Percentiles rank a stretch among this genome's conserved stretches.
phyloP scores from a whole-genome alignment of 306 rosid species.

The Datisca glomerata region DNA sequence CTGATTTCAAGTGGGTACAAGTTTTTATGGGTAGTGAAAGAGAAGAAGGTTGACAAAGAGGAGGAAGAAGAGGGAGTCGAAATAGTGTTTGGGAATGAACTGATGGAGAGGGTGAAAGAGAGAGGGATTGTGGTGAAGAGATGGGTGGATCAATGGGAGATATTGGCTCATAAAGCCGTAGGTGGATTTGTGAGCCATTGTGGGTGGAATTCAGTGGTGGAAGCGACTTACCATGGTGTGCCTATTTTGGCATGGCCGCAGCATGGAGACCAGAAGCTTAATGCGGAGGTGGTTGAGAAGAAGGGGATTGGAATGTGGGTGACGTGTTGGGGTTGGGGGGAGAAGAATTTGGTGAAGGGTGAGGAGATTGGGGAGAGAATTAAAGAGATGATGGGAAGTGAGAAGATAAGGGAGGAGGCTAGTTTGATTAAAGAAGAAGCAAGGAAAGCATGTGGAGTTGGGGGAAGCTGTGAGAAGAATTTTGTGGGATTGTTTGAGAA shows the following conservation, averaged over 20 bases:
- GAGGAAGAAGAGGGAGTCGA: slow-evolving; percentile 20
- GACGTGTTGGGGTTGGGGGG: slow-evolving; percentile 42
- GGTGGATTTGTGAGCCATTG: slow-evolving; percentile 48
- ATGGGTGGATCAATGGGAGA: slow-evolving; percentile 37
- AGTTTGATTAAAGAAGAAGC: slow-evolving; percentile 18
- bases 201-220: slow-evolving; percentile 45
- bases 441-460: slow-evolving; percentile 12
- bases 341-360: slow-evolving; percentile 20
- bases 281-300: slow-evolving; percentile 31
- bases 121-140: slow-evolving; percentile 32
- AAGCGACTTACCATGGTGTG: slow-evolving; percentile 41
- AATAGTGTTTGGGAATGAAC: slow-evolving; percentile 19
- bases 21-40: slow-evolving; percentile 43
- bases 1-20: slow-evolving; percentile 26
- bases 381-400: slow-evolving; percentile 35
- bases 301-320: slow-evolving; percentile 45
- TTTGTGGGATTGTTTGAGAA: slow-evolving; percentile 8
- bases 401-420: slow-evolving; percentile 17
- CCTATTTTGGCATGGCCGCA: slow-evolving; percentile 44
- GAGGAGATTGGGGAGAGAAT: slow-evolving; percentile 42
- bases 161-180: slow-evolving; percentile 27
- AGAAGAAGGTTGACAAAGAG: slow-evolving; percentile 38
- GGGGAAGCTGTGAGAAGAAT: slow-evolving; percentile 23
- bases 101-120: slow-evolving; percentile 19
- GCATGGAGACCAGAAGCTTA: slow-evolving; percentile 41